These are phyloP conservation scores for Sporothrix variecibatus DNA, from an alignment of 2,329 filamentous ascomycete genomes.

Conservation along the genomic window DNA sequence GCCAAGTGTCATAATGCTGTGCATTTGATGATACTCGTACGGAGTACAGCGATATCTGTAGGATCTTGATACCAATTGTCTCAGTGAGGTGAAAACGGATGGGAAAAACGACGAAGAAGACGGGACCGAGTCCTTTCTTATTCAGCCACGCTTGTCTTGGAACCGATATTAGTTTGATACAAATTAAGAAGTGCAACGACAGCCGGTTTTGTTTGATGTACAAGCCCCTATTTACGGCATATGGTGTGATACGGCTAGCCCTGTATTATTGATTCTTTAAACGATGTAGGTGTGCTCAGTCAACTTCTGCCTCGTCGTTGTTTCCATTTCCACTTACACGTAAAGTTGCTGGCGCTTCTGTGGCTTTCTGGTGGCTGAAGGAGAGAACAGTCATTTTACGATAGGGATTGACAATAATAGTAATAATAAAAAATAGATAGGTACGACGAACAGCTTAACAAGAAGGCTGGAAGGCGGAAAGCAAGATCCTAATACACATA, in stretches of 20 bases:
- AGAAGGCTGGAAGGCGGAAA: background rate
- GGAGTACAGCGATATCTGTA: background rate
- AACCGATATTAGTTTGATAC: background rate
- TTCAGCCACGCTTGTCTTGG: conserved; percentile 4
- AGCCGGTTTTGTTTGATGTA: background rate
- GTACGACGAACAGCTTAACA: background rate
- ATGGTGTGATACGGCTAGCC: too few relatives aligned
- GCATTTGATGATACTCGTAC: background rate
- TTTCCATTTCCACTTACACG: background rate
- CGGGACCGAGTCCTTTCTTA: background rate
- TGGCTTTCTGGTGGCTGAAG: conserved; percentile 9
- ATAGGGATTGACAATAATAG: background rate
- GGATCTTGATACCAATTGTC: background rate
- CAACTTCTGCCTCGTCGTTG: background rate
- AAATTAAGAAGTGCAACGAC: background rate
- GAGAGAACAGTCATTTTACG: background rate
- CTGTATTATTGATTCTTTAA: background rate
- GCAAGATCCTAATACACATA: too few relatives aligned
- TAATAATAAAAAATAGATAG: background rate
- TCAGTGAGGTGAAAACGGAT: background rate
- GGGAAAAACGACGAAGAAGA: background rate
- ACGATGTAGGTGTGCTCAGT: background rate
- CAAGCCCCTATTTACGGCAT: conserved; percentile 1
- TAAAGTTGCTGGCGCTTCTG: background rate
- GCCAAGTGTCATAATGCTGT: background rate